Evolutionary conservation across 768 basidiomycete species (phyloP).

Genomic region (Mycena belliarum): DNA sequence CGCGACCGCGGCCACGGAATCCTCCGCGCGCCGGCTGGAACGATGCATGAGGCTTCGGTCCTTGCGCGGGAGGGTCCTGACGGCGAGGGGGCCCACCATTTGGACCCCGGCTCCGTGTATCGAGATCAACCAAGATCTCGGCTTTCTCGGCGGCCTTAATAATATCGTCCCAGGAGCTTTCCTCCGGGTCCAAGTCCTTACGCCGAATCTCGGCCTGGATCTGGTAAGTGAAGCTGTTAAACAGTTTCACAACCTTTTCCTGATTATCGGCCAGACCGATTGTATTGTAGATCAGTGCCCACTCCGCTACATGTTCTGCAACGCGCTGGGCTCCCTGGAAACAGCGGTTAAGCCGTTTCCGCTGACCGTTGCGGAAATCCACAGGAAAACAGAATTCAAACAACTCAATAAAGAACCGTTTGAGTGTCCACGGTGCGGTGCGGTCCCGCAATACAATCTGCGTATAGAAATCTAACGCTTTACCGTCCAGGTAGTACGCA

Average conservation of each 20-base stretch:
- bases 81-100: too few relatives aligned
- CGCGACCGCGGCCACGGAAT: neutral
- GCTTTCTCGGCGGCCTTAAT: conserved; percentile 24
- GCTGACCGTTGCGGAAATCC: neutral
- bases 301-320: neutral
- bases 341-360: neutral
- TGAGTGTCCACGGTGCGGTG: conserved; percentile 24
- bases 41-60: too few relatives aligned
- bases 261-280: neutral
- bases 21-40: neutral
- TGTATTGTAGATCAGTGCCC: neutral
- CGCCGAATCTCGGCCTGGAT: conserved; percentile 26
- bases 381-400: conserved; percentile 39
- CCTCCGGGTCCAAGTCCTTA: conserved; percentile 18
- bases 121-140: neutral
- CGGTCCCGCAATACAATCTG: conserved; percentile 19
- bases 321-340: neutral
- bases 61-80: too few relatives aligned
- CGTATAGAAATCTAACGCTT: conserved; percentile 32
- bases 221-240: conserved; percentile 9
- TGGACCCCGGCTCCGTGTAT: too few relatives aligned
- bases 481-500: conserved; percentile 29
- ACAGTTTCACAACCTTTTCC: neutral
- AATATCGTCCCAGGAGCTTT: conserved; percentile 17
- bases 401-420: conserved; percentile 32